Evolutionary conservation across 345 rosid species (phyloP).

Genomic region (Boechera stricta): DNA sequence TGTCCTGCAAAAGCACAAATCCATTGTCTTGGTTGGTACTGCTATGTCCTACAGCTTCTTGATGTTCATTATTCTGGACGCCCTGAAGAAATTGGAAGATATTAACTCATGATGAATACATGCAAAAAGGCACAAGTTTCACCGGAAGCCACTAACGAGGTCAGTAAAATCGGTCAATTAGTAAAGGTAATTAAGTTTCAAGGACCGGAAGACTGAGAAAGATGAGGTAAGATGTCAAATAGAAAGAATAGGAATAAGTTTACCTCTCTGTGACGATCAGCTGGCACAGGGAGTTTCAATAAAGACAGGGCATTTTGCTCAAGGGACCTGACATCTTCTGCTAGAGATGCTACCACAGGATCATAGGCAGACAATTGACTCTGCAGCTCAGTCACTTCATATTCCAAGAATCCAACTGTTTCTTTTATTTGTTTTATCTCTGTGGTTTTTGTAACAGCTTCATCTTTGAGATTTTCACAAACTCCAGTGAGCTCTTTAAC

Average conservation of each 20-base stretch:
- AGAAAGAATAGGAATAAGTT: conserved; percentile 9
- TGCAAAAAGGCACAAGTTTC: neutral
- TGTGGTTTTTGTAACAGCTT: conserved; percentile 48
- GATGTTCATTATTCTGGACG: conserved; percentile 43
- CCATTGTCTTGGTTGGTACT: conserved; percentile 48
- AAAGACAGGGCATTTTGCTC: conserved; percentile 57
- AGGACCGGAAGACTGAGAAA: neutral
- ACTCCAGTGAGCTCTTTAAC: conserved; percentile 61
- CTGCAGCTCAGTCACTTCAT: conserved; percentile 66
- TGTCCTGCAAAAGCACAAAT: conserved; percentile 66
- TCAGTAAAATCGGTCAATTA: neutral
- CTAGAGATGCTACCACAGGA: conserved; percentile 70
- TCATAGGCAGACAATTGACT: conserved; percentile 61
- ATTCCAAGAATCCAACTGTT: conserved; percentile 63
- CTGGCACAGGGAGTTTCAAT: conserved; percentile 40
- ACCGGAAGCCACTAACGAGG: neutral
- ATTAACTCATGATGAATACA: conserved; percentile 21
- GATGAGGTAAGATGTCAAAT: conserved; percentile 3
- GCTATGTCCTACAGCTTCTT: conserved; percentile 42
- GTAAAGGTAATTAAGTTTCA: neutral
- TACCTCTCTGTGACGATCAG: conserved; percentile 39
- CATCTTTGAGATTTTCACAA: conserved; percentile 64
- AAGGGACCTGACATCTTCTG: conserved; percentile 62
- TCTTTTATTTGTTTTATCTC: conserved; percentile 69
- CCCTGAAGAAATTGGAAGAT: conserved; percentile 46